Base-by-base conservation (phyloP, 331 rosid genomes). In the Rosa hybrid region DNA sequence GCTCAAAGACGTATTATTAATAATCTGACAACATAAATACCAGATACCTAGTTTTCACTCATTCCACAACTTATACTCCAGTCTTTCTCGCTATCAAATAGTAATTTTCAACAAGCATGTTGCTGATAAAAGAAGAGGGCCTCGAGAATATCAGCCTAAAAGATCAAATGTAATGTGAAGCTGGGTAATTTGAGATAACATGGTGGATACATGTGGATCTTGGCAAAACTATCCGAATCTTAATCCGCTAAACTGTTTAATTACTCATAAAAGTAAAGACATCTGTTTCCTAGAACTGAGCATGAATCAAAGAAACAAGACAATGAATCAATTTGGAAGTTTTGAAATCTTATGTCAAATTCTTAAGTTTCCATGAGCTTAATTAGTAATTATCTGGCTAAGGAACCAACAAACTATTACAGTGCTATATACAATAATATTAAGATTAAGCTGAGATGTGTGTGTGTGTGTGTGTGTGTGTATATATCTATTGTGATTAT, bases 331-430 rank as follows among this genome's bases (percentile, higher is more conserved):
- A 41, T 44, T 75, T n/a, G 69, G 53, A 39, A 75, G 54, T 27
- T 45, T 23, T 21, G 14, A 41, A 39, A 56, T 75, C 70, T 17
- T 41, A 18, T 41, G 12, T 75, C 20, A 56, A 13, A 25, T 72
- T 48, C 42, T 57, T 8, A 60, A 25, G 12, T 59, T 21, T 75
- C 39, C 34, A 59, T 17, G 16, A 59, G 45, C 60, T 25, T 62
- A 10, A 45, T 16, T 25, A 13, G 62, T 46, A 77, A 49, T 34
- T 34, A 45, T 48, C 72, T 23, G 11, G 46, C 25, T n/a, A 60
- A 63, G 39, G 49, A 77, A 67, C 50, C 27, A 63, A 46, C 73
- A 64, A 64, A 16, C 42, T 65, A 65, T 63, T 48, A 27, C 63
- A 25, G 49, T 25, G 72, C 13, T 17, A 57, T 14, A 23, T 50